Base-by-base conservation (phyloP, 106 monocot species). In the Dioscorea dumetorum region DNA sequence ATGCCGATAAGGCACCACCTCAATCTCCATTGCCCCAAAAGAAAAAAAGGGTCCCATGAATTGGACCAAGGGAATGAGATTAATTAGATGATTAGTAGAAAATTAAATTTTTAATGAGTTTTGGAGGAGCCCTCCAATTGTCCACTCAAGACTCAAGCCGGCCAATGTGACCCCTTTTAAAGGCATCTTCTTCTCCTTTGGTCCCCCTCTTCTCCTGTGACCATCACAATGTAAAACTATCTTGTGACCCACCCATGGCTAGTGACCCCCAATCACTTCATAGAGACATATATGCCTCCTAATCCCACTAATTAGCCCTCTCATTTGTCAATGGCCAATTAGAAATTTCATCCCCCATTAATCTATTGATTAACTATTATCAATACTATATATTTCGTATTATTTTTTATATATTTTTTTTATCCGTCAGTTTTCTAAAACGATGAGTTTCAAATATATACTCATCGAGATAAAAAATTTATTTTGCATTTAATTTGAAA, bases 1-100 rank as follows among this genome's bases (percentile, higher is more conserved):
- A 19, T 54, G 54, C 19, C 54, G 54, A 54, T 54, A 54, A 54
- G 54, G 54, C 54, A 54, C 54, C 54, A 54, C 54, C 54, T 54
- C 54, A 54, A 3, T 13, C 54, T 54, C 19, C 54, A 54, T 18
- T 54, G 18, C 54, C 54, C 19, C 19, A 19, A 54, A 54, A 54
- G 54, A 14, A 54, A 5, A 14, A 54, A 5, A 14, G 54, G 54
- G 54, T 19, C 19, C 54, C 54, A 18, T 54, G 54, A 54, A 54
- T 13, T 54, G 18, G 54, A 54, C 54, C 18, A 54, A 8, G 54
- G 19, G 5, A 12, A 19, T 19, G 15, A 54, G 18, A 54, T 41
- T 41, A 41, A 41, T 54, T 8, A 18, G 19, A 54, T 54, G 54
- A 54, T 54, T 28, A 28, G 3, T 28, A 28, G 28, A 28, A 28